Base-by-base conservation (phyloP, 805 yeast genomes). In the Suhomyces tanzawaensis region DNA sequence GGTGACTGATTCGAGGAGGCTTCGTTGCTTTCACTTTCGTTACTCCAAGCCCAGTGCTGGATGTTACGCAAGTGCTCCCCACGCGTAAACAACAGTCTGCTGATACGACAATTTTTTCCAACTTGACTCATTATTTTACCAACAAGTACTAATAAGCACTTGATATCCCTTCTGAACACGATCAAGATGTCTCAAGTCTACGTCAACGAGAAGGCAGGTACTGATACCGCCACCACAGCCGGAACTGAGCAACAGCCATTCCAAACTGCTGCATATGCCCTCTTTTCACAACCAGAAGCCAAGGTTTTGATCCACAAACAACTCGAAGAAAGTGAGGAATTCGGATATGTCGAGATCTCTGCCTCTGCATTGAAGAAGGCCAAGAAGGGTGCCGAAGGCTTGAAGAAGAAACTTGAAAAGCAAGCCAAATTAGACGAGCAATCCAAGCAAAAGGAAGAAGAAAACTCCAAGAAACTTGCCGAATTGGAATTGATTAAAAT, bases 351-450 rank as follows among this genome's bases (percentile, higher is more conserved):
- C 49, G 91, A 84, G 53, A 90, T 95, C 57, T 72, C 89, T 13
- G 88, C 96, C 4, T 81, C 95, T 37, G 97, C 96, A 5, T 69
- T 91, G 58, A 93, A 93, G 71, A 93, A 91, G 69, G 97, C 98
- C 52, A 87, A 86, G 65, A 93, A 93, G 64, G 97, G 96, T 43
- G 93, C 85, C 40, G 97, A 90, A 23, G 91, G 95, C 4, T 70
- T 93, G 47, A 87, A 79, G 66, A 91, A 90, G 71, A 85, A 82
- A 63, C 76, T 71, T 36, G 88, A 81, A 45, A 84, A 83, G 68
- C 78, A 77, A 32, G 72, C 79, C 51, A 73, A 74, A 54, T 56
- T 73, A 48, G 79, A 74, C 25, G 81, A 79, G 49, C 78, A 77
- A 53, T 82, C 77, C 31, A 82, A 81, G 34, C 82, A 79, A 29